These are phyloP conservation scores for Carex scoparia DNA, from an alignment of 176 grass and related monocot species.

Conservation along the genomic window DNA sequence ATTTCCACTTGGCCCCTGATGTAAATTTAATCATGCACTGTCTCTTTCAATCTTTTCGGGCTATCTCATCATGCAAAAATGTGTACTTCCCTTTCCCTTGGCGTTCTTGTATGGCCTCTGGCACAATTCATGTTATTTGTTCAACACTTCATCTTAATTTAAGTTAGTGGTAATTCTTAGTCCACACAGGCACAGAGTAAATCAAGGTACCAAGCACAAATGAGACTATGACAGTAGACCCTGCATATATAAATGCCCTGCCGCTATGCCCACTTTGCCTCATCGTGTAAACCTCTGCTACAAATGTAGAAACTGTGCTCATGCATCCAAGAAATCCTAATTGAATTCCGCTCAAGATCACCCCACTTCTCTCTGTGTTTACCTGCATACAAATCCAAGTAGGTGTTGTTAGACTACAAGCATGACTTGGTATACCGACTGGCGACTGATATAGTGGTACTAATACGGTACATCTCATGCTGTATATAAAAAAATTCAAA, in stretches of 20 bases:
- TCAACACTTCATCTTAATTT: not conserved
- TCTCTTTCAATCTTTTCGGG: too few species aligned
- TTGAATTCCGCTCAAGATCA: constrained; percentile 62
- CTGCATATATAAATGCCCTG: constrained; percentile 65
- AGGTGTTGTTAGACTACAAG: not conserved
- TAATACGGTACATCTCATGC: not conserved
- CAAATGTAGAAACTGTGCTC: constrained; percentile 95
- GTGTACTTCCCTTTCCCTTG: not conserved
- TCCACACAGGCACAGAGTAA: constrained; percentile 79
- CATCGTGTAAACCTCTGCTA: constrained; percentile 84
- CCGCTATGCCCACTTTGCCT: constrained; percentile 61
- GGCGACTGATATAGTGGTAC: not conserved
- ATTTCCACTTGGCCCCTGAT: too few species aligned
- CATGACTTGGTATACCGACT: not conserved
- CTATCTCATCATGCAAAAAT: not conserved
- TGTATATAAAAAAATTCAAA: not conserved
- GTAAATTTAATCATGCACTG: not conserved
- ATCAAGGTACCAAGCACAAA: constrained; percentile 76
- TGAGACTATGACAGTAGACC: constrained; percentile 52
- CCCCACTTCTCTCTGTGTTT: constrained; percentile 41
- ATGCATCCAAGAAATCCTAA: constrained; percentile 82
- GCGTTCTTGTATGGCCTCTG: not conserved
- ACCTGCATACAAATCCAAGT: constrained; percentile 36
- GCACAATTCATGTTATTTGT: not conserved
- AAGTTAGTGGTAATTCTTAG: constrained; percentile 29